Evolutionary conservation across 176 grass and related monocot genomes (phyloP).

Genomic region (Aechmea fasciata): DNA sequence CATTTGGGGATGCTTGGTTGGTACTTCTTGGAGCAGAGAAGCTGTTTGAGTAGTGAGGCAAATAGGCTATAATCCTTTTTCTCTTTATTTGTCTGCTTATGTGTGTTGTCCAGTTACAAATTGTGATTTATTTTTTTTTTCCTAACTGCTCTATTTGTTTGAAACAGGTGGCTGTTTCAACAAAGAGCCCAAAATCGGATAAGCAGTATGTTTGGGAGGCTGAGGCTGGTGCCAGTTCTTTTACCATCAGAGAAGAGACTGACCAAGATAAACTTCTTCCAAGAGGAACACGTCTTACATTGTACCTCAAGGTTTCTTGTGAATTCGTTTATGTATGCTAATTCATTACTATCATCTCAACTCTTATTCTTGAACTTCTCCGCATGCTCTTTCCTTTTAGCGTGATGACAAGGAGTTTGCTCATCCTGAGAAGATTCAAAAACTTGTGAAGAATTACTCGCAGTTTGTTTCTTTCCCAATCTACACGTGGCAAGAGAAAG

Average conservation of each 20-base stretch:
- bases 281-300: constrained; percentile 76
- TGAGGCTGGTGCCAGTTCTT: constrained; percentile 70
- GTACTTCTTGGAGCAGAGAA: too few species aligned
- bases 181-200: constrained; percentile 92
- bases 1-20: too few species aligned
- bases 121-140: constrained; percentile 1
- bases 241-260: constrained; percentile 65
- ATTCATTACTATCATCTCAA: not conserved
- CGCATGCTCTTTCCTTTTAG: constrained; percentile 25
- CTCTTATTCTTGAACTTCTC: not conserved
- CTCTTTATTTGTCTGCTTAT: not conserved
- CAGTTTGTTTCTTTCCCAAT: constrained; percentile 99
- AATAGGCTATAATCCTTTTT: too few species aligned
- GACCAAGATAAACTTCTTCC: constrained; percentile 76
- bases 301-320: constrained; percentile 73
- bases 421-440: constrained; percentile 90
- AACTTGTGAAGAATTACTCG: constrained; percentile 95
- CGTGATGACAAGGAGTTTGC: constrained; percentile 84
- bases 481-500: constrained; percentile 97
- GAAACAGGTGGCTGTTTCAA: constrained; percentile 70
- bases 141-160: not conserved
- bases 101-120: not conserved
- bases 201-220: constrained; percentile 98
- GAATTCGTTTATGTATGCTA: constrained; percentile 14
- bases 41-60: too few species aligned